Percentiles rank a stretch among this genome's conserved stretches.
Conservation (phyloP, 2,329 filamentous ascomycete species). For the Septoria petroselini region DNA sequence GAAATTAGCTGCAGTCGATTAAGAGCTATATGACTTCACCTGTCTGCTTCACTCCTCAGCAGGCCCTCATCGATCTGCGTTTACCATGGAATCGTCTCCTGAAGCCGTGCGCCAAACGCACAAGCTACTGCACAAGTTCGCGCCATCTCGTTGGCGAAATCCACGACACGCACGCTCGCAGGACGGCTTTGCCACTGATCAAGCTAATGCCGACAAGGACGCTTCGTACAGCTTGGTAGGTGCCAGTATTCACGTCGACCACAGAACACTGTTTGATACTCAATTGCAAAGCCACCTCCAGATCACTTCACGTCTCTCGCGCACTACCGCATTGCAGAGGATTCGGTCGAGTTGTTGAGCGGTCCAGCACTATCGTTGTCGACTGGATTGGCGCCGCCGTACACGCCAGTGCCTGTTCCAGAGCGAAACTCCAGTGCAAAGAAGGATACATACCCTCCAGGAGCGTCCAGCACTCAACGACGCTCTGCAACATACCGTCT, state of each 20-base stretch:
- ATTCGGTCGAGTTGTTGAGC: neutral
- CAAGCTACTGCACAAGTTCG: constrained; percentile 9
- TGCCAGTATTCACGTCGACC: too few relatives aligned
- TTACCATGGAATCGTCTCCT: too few relatives aligned
- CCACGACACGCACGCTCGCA: constrained; percentile 4
- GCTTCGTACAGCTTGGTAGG: too few relatives aligned
- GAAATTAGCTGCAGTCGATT: too few relatives aligned
- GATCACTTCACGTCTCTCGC: neutral
- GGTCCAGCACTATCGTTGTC: constrained; percentile 1
- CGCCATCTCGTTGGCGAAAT: constrained; percentile 10
- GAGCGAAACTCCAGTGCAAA: constrained; percentile 16
- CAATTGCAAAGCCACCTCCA: neutral
- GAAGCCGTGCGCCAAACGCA: neutral
- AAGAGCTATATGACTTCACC: too few relatives aligned
- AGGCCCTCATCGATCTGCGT: too few relatives aligned
- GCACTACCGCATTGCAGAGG: neutral
- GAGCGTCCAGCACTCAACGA: neutral
- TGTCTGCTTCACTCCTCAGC: too few relatives aligned
- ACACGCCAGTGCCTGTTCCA: constrained; percentile 23
- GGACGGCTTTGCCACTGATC: constrained; percentile 1
- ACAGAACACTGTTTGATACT: neutral
- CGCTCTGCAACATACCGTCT: neutral
- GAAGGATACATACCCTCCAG: neutral
- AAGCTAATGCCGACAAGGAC: neutral
- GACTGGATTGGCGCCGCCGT: constrained; percentile 11